phyloP scores from a whole-genome alignment of 768 basidiomycete species.

The Rhizopogon sp. region DNA sequence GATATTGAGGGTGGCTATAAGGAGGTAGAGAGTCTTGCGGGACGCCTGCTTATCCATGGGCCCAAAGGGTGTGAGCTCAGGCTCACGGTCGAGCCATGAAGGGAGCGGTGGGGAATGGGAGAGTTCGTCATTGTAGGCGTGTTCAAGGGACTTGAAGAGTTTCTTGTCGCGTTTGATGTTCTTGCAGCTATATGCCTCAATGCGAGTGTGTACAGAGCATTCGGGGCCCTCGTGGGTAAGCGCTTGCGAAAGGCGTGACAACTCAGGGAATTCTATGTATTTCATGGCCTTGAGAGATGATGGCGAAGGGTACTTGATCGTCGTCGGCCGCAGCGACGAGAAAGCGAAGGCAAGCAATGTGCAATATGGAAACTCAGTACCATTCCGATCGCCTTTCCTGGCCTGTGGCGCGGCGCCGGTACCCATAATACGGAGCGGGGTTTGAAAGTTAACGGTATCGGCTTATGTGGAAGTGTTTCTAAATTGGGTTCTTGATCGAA shows the following conservation, averaged over 20 bases:
- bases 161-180: constrained; percentile 96
- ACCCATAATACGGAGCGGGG: background rate
- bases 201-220: constrained; percentile 84
- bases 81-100: constrained; percentile 67
- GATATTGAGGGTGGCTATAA: constrained; percentile 94
- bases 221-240: constrained; percentile 85
- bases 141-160: constrained; percentile 89
- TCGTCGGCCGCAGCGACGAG: background rate
- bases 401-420: constrained; percentile 11
- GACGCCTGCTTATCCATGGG: constrained; percentile 81
- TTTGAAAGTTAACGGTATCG: too few relatives aligned
- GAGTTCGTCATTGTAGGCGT: constrained; percentile 71
- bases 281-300: constrained; percentile 52
- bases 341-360: background rate
- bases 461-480: too few relatives aligned
- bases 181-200: constrained; percentile 98
- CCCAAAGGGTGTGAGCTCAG: constrained; percentile 84
- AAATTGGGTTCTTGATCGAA: too few relatives aligned
- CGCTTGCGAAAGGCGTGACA: constrained; percentile 70
- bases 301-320: background rate
- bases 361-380: constrained; percentile 6
- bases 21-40: constrained; percentile 90
- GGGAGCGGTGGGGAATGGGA: constrained; percentile 83
- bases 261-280: constrained; percentile 80
- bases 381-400: constrained; percentile 9